Conservation (phyloP, 768 basidiomycete species). For the Naganishia vishniacii region DNA sequence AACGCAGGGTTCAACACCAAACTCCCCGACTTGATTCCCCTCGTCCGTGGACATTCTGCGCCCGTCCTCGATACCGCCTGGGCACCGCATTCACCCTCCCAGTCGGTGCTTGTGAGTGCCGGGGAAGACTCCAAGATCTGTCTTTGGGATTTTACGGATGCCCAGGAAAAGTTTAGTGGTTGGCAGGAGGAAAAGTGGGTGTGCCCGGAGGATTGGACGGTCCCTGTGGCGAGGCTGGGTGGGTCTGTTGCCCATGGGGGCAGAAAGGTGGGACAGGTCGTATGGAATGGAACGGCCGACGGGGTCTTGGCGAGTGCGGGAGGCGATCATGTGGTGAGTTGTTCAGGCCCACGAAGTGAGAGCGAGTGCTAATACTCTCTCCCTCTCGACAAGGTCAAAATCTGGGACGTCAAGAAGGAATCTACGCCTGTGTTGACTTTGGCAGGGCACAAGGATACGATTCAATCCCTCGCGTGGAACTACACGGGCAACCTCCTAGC, state of each 20-base stretch:
- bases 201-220: constrained; percentile 47
- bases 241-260: constrained; percentile 44
- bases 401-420: constrained; percentile 78
- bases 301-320: constrained; percentile 73
- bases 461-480: constrained; percentile 80
- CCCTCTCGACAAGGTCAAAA: constrained; percentile 53
- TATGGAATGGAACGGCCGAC: constrained; percentile 85
- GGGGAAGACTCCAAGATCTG: constrained; percentile 91
- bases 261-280: constrained; percentile 84
- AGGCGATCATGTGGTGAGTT: constrained; percentile 65
- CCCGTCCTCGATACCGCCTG: constrained; percentile 82
- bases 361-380: not conserved
- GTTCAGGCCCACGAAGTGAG: not conserved
- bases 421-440: constrained; percentile 62
- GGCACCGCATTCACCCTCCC: constrained; percentile 74
- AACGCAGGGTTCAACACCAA: constrained; percentile 61
- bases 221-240: constrained; percentile 14
- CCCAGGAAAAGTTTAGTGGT: constrained; percentile 59
- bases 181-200: constrained; percentile 82
- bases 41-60: constrained; percentile 65
- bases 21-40: constrained; percentile 84
- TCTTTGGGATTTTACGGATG: constrained; percentile 78
- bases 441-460: constrained; percentile 74
- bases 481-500: constrained; percentile 70
- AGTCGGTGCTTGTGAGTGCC: constrained; percentile 79